Percentiles rank a stretch among this genome's conserved stretches.
phyloP scores from a whole-genome alignment of 345 rosid genomes.

The Eucalyptus globulus region DNA sequence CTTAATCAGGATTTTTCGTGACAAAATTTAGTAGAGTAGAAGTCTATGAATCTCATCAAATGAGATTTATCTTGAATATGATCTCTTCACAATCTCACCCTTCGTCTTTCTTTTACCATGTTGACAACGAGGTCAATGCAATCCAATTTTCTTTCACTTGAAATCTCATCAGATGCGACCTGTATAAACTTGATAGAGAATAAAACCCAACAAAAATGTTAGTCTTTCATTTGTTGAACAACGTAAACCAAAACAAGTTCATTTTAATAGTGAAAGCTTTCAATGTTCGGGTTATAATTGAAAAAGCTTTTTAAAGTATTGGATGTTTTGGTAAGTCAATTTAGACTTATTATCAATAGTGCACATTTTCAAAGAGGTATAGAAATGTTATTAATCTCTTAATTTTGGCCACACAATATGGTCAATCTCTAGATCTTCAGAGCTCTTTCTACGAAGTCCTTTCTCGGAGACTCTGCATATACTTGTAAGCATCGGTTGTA shows the following conservation, averaged over 20 bases:
- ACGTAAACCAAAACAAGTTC: rapidly evolving
- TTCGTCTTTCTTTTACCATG: neutral
- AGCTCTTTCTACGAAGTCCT: neutral
- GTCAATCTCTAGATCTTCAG: neutral
- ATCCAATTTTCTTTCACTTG: neutral
- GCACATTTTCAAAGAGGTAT: neutral
- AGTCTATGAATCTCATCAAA: neutral
- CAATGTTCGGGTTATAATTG: neutral
- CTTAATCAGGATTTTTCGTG: neutral
- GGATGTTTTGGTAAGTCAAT: neutral
- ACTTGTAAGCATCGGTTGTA: neutral
- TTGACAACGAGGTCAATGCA: neutral
- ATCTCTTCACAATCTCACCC: neutral
- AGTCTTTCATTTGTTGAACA: neutral
- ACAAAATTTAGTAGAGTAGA: neutral
- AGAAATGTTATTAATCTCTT: neutral
- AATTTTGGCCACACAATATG: neutral
- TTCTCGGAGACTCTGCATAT: neutral
- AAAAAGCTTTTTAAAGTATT: neutral
- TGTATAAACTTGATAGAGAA: neutral
- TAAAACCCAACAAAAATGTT: neutral
- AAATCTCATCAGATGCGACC: rapidly evolving
- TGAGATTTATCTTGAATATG: neutral
- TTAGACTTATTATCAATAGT: neutral
- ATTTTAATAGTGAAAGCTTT: neutral